phyloP scores from a whole-genome alignment of 2,329 filamentous ascomycete species.

The Cordyceps tenuipes region DNA sequence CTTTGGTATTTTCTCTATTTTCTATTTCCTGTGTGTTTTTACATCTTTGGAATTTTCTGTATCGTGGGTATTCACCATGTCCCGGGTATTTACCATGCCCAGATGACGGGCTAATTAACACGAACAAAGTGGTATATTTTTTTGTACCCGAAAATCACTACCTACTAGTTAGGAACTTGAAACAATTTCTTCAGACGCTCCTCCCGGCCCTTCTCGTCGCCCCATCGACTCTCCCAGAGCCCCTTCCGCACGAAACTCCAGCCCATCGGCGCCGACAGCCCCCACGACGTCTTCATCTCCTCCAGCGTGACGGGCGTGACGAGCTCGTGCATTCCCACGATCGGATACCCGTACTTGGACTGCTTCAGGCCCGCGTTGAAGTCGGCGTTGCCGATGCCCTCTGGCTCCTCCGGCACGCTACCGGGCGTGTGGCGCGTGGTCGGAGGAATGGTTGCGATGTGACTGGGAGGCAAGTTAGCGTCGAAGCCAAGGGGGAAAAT shows the following conservation, averaged over 20 bases:
- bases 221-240: neutral
- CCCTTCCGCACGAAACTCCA: conserved; percentile 15
- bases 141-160: no score
- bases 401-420: conserved; percentile 14
- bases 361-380: conserved; percentile 22
- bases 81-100: no score
- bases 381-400: conserved; percentile 21
- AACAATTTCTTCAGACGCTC: neutral
- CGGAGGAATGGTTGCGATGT: conserved; percentile 7
- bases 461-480: neutral
- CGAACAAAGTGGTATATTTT: no score
- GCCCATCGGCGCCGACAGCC: conserved; percentile 21
- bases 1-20: no score
- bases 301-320: conserved; percentile 16
- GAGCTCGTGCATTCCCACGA: conserved; percentile 20
- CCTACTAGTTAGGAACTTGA: neutral
- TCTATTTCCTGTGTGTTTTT: no score
- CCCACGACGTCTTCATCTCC: conserved; percentile 20
- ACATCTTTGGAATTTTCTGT: no score
- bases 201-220: neutral
- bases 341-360: conserved; percentile 21
- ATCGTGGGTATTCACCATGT: no score
- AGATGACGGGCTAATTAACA: no score
- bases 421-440: conserved; percentile 13
- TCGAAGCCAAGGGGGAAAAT: neutral